These are phyloP conservation scores for Pulveroboletus frians DNA, from an alignment of 768 basidiomycete genomes.

Conservation along the genomic window DNA sequence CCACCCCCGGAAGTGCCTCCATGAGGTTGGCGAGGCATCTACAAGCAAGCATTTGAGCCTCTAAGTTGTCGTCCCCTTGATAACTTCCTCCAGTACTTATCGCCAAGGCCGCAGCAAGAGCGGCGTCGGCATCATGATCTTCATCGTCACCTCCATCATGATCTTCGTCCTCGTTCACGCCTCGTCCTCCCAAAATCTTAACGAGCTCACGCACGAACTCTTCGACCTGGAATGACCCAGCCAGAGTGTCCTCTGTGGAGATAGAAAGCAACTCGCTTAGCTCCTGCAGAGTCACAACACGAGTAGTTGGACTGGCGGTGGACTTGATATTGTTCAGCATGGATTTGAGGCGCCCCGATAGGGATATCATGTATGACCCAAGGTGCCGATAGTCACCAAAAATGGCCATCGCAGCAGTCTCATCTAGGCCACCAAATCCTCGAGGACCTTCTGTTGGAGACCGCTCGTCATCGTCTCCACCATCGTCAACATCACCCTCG, in stretches of 20 bases:
- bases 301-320: slow-evolving; percentile 77
- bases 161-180: slow-evolving; percentile 66
- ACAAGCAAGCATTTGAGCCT: slow-evolving; percentile 94
- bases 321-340: slow-evolving; percentile 86
- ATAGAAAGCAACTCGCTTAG: slow-evolving; percentile 92
- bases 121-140: slow-evolving; percentile 78
- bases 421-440: slow-evolving; percentile 53
- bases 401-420: slow-evolving; percentile 70
- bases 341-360: slow-evolving; percentile 82
- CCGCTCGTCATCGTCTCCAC: slow-evolving; percentile 36
- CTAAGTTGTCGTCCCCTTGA: slow-evolving; percentile 81
- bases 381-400: slow-evolving; percentile 85
- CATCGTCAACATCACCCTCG: slow-evolving; percentile 46
- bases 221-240: slow-evolving; percentile 93
- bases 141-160: slow-evolving; percentile 62
- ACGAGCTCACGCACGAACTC: slow-evolving; percentile 89
- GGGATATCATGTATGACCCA: slow-evolving; percentile 89
- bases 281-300: slow-evolving; percentile 88
- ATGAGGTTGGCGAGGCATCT: slow-evolving; percentile 96
- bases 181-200: slow-evolving; percentile 79
- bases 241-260: slow-evolving; percentile 94
- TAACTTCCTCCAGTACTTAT: slow-evolving; percentile 66
- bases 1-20: slow-evolving; percentile 97
- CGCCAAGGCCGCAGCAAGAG: slow-evolving; percentile 82
- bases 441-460: slow-evolving; percentile 34